These are phyloP conservation scores for Tilletia walkeri DNA, from an alignment of 1,284 basidiomycete species.

Conservation along the genomic window DNA sequence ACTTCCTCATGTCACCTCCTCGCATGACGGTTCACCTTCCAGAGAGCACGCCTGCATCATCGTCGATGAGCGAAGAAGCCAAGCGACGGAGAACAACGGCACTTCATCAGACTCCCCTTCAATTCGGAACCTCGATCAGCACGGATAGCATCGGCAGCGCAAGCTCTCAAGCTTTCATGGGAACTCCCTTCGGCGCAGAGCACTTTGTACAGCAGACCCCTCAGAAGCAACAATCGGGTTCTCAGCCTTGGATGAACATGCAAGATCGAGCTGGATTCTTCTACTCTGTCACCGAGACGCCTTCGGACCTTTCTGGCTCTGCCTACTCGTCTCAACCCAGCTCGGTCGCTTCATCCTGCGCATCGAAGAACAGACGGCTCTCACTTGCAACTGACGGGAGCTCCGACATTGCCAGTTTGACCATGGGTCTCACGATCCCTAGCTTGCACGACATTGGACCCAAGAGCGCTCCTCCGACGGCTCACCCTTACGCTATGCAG, in stretches of 20 bases:
- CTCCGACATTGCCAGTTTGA: constrained; percentile 36
- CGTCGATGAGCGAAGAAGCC: constrained; percentile 30
- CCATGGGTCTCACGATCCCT: constrained; percentile 35
- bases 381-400: constrained; percentile 27
- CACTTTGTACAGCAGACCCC: constrained; percentile 19
- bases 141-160: constrained; percentile 17
- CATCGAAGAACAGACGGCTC: constrained; percentile 29
- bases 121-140: background rate
- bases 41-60: constrained; percentile 24
- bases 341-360: constrained; percentile 35
- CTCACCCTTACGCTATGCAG: constrained; percentile 38
- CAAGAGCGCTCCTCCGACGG: constrained; percentile 33
- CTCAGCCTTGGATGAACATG: constrained; percentile 14
- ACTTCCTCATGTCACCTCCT: constrained; percentile 48
- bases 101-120: constrained; percentile 18
- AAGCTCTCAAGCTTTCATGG: background rate
- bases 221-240: background rate
- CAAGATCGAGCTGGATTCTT: constrained; percentile 12
- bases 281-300: constrained; percentile 15
- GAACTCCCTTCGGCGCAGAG: constrained; percentile 28
- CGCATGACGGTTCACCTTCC: constrained; percentile 35
- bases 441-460: constrained; percentile 26
- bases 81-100: constrained; percentile 38
- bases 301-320: constrained; percentile 9
- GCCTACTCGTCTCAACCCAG: constrained; percentile 1